Evolutionary conservation across 257 asterid genomes (phyloP).

Genomic region (Marsdenia floribunda): DNA sequence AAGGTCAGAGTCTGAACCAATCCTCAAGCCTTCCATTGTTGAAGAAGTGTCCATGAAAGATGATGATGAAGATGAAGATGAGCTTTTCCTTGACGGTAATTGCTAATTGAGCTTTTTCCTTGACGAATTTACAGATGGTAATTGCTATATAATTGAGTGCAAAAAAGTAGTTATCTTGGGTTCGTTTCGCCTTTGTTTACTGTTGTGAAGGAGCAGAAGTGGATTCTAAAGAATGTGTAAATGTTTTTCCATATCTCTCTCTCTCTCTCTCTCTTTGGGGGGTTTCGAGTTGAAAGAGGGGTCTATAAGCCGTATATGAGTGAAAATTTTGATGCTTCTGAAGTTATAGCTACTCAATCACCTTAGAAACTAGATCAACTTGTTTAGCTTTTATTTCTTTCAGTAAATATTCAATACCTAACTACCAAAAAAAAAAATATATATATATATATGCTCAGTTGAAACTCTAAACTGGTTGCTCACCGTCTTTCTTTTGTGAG

Average conservation of each 20-base stretch:
- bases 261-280: too few species aligned
- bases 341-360: not conserved
- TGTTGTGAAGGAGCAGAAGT: not conserved
- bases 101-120: conserved; percentile 36
- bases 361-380: not conserved
- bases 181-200: too few species aligned
- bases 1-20: conserved; percentile 34
- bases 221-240: not conserved
- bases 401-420: not conserved
- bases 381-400: not conserved
- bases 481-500: not conserved
- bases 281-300: not conserved
- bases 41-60: conserved; percentile 39
- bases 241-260: not conserved
- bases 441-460: not conserved
- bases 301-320: not conserved
- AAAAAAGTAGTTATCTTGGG: not conserved
- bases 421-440: too few species aligned
- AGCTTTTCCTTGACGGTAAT: conserved; percentile 34
- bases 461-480: not conserved
- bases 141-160: not conserved
- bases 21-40: conserved; percentile 38
- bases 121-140: conserved; percentile 52
- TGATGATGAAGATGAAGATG: conserved; percentile 37
- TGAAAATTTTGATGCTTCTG: not conserved